Evolutionary conservation across 805 yeast genomes (phyloP), one percentile per base, ranked within the genome.

Genomic region (Clavispora vitiphila): DNA sequence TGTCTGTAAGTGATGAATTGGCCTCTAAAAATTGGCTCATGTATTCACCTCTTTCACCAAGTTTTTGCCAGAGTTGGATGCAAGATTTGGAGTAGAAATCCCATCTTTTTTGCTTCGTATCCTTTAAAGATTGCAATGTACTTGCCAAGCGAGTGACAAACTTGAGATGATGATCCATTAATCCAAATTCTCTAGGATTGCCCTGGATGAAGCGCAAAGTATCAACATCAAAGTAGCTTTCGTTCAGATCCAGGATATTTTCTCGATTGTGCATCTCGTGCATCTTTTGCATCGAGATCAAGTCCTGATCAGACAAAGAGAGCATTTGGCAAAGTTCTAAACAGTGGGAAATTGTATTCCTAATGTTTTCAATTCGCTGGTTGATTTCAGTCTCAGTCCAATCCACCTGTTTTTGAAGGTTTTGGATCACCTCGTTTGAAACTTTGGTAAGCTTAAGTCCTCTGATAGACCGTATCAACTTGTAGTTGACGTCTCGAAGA

Each of bases 1-100:
- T 38, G 20, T 65, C 63, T 2, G 80, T 75, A 18, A 86, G 60
- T 5, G 72, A 67, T 14, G 65, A 60, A 48, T 83, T 78, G 0
- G 55, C 47, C 31, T 51, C 56, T n/a, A 74, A 46, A 49, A 84
- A 82, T 0, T 55, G 51, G 8, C 60, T 62, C n/a, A 67, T 55
- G 40, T 67, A 64, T 0, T 62, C 57, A 7, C 61, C 49, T 22
- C 71, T 71, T 46, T 81, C 79, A 11, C 74, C 73, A 6, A 84
- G 64, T 50, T 75, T 79, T 1, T 50, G 56, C 89, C 90, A 83
- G 24, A 84, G 60, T 6, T 53, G 52, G 11, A 60, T 52, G 51
- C 86, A 81, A 14, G 72, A 66, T 2, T 55, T 44, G 6, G 64
- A 45, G 24, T 65, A 60, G 8, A 61, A 46, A 8, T 67, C 63